phyloP scores from a whole-genome alignment of 2,329 filamentous ascomycete species.

The Torrubiellomyces zombiae region DNA sequence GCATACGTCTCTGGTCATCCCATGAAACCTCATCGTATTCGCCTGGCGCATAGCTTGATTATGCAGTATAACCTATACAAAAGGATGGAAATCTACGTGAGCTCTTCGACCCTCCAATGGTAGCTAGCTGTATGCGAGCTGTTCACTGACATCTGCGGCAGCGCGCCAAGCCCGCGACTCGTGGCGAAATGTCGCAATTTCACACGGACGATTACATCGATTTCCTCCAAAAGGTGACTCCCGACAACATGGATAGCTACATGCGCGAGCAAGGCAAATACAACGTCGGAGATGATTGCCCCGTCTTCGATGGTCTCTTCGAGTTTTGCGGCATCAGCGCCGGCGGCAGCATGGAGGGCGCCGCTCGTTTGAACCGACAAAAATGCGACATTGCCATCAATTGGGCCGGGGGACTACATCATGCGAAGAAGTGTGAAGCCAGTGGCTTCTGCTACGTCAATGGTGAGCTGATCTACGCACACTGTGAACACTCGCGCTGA shows the following conservation, averaged over 20 bases:
- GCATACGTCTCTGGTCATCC: constrained; percentile 93
- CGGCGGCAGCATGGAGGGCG: constrained; percentile 85
- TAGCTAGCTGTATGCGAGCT: neutral
- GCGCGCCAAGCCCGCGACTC: constrained; percentile 73
- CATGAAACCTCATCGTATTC: constrained; percentile 97
- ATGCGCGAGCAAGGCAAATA: constrained; percentile 82
- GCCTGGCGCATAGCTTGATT: constrained; percentile 86
- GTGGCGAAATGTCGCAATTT: constrained; percentile 83
- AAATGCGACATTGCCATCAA: constrained; percentile 97
- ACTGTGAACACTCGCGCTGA: no score
- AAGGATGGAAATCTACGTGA: constrained; percentile 89
- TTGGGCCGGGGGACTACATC: constrained; percentile 93
- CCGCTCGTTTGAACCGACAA: constrained; percentile 71
- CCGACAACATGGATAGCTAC: constrained; percentile 95
- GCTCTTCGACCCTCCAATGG: constrained; percentile 27
- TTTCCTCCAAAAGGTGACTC: constrained; percentile 86
- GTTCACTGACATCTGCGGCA: constrained; percentile 15
- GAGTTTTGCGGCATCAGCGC: constrained; percentile 92
- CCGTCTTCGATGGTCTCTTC: constrained; percentile 94
- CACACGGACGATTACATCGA: constrained; percentile 93
- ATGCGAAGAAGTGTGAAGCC: constrained; percentile 93
- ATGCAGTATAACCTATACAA: constrained; percentile 93
- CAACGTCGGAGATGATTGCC: constrained; percentile 93
- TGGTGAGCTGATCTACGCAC: constrained; percentile 34
- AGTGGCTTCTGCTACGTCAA: constrained; percentile 98